Evolutionary conservation across 2,329 filamentous ascomycete genomes (phyloP).

Genomic region (Neofusicoccum umdonicola): DNA sequence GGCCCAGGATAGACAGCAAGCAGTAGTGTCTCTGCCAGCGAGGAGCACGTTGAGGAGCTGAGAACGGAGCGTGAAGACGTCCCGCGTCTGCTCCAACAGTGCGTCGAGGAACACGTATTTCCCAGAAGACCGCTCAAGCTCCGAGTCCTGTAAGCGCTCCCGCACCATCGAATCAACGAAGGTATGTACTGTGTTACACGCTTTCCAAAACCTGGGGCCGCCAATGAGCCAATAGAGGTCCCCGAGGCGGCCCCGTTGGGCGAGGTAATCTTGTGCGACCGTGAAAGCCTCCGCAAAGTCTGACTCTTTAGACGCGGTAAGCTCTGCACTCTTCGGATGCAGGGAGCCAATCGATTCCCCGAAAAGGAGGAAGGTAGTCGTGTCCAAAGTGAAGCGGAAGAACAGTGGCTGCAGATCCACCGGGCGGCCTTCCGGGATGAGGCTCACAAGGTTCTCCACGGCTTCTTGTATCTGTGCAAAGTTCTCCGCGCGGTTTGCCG

Average conservation of each 20-base stretch:
- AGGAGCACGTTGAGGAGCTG: constrained; percentile 53
- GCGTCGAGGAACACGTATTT: constrained; percentile 52
- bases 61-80: constrained; percentile 47
- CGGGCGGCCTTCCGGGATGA: not conserved
- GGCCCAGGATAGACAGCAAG: constrained; percentile 40
- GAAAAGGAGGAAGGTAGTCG: constrained; percentile 67
- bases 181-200: constrained; percentile 33
- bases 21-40: constrained; percentile 56
- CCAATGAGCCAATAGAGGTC: constrained; percentile 46
- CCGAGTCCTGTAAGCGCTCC: not conserved
- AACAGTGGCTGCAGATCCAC: constrained; percentile 63
- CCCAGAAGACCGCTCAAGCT: too few species aligned
- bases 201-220: constrained; percentile 26
- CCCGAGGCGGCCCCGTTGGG: constrained; percentile 27
- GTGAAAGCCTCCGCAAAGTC: constrained; percentile 32
- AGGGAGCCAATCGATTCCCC: constrained; percentile 45
- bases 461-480: constrained; percentile 7
- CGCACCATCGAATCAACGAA: constrained; percentile 40
- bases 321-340: not conserved
- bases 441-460: constrained; percentile 20
- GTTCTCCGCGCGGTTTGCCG: not conserved
- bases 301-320: not conserved
- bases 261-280: constrained; percentile 21
- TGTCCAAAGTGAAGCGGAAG: constrained; percentile 65
- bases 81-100: constrained; percentile 45